Evolutionary conservation across 495 filamentous ascomycete genomes (phyloP).

Genomic region (Penicillium antarcticum): DNA sequence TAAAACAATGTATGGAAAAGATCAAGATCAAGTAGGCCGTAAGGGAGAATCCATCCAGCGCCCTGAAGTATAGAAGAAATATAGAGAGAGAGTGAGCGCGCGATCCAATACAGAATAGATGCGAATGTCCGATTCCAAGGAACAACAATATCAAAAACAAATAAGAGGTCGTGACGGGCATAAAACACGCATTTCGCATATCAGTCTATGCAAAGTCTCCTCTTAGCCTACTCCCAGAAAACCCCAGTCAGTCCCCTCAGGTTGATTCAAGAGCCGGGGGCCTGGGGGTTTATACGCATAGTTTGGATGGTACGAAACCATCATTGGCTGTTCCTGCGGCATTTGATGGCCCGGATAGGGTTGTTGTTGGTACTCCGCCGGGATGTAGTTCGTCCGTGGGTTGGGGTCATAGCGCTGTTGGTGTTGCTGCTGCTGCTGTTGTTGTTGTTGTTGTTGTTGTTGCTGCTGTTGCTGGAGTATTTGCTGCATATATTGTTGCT

Average conservation of each 20-base stretch:
- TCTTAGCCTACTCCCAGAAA: slow-evolving; percentile 46
- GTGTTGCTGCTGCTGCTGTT: slow-evolving; percentile 21
- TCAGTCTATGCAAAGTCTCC: slow-evolving; percentile 14
- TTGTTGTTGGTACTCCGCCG: slow-evolving; percentile 34
- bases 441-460: slow-evolving; percentile 21
- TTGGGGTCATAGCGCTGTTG: slow-evolving; percentile 39
- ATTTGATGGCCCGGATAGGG: slow-evolving; percentile 28
- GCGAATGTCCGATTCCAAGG: background rate
- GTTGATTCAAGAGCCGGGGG: slow-evolving; percentile 37
- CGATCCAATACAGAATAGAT: background rate
- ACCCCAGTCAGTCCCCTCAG: slow-evolving; percentile 46
- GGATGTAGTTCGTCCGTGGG: slow-evolving; percentile 34
- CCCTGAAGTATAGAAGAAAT: background rate
- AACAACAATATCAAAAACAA: background rate
- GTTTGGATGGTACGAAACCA: slow-evolving; percentile 37
- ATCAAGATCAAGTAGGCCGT: background rate
- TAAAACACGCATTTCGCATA: slow-evolving; percentile 18
- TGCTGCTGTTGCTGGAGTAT: slow-evolving; percentile 17
- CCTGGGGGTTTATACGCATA: slow-evolving; percentile 37
- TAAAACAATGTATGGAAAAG: slow-evolving; percentile 18
- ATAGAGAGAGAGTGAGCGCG: too few relatives aligned
- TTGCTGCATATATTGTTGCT: slow-evolving; percentile 1
- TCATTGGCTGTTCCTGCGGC: slow-evolving; percentile 33
- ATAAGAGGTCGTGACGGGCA: slow-evolving; percentile 27
- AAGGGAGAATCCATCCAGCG: slow-evolving; percentile 9